Base-by-base conservation (phyloP, 768 basidiomycete genomes). In the Tephrocybe rancida region DNA sequence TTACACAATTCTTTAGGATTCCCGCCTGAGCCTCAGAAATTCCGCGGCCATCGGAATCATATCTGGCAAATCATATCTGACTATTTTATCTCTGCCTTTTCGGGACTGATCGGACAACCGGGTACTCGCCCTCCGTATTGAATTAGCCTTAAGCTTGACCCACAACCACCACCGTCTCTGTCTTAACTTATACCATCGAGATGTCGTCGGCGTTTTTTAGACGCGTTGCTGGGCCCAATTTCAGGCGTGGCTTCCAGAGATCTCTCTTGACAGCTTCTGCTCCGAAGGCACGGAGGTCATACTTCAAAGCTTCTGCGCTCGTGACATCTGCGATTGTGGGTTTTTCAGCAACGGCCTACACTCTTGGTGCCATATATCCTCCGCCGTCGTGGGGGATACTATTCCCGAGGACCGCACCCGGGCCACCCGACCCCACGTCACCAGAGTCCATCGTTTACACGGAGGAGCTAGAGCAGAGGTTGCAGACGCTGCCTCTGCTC, bases 371-470 rank as follows among this genome's bases (percentile, higher is more conserved):
- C 5, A 70, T 91, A 57, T 92, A 85, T 62, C 91, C 89, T 5
- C 91, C 87, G 5, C 69, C 79, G 0, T 66, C 87, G 24, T 64
- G 88, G 32, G 76, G 85, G 18, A 78, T 92, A 47, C 71, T 96
- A 22, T 88, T 87, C 43, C 94, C 95, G 2, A 80, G 88, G 9
- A 74, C 81, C 0, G 89, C 92, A 0, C 90, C 93, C 0, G 81
- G 87, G 0, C 89, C 92, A 0, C 75, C 78, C 16, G 76, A 80
- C 55, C 77, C 74, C 11, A 77, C 79, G 54, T 83, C 85, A 3
- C 77, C 74, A 1, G 82, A 84, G 55, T 84, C 88, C 0, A 67
- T 80, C 32, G 78, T 77, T 2, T 81, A 87, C 61, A 79, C 80
- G 3, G 75, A 74, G 16, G 67, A 71, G 5, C 74, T 97, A 47